Evolutionary conservation across 1,284 basidiomycete species (phyloP), one percentile per base, ranked within the genome.

Genomic region (Rhodotorula sp.): DNA sequence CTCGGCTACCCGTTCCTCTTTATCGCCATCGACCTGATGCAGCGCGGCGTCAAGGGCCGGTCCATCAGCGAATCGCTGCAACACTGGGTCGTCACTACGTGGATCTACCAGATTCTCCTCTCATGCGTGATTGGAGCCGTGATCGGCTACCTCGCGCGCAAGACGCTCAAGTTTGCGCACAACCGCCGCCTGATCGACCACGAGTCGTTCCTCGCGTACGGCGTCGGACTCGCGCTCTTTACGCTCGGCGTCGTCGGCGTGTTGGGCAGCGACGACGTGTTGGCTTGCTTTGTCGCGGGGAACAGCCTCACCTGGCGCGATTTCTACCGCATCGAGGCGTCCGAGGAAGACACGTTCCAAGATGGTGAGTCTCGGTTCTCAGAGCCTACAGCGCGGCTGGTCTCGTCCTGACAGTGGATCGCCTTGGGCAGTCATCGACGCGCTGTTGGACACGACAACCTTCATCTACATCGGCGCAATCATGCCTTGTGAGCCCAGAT

Each of bases 331-430:
- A 77, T 83, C 43, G 79, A 85, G 64, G 62, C 62, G 48, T 84
- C 83, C 6, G 84, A 86, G 71, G 84, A 85, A 58, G 82, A 83
- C 64, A 81, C 83, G 6, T 85, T 86, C 73, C 85, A 87, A 74
- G 85, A 86, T 64, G 70, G 70, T 71, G 18, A 46, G 65, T 34
- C 7, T 10, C 18, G 29, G 18, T 20, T 60, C 16, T 7, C 23
- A 3, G 16, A 14, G 0, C 5, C 48, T 43, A 5, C 12, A 39
- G 18, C 21, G 15, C 5, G 26, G 7, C 23, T 26, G 52, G 29
- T 6, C 14, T 26, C 15, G 3, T 29, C 54, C 14, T 16, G n/a
- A 16, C 26, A 2, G n/a, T n/a, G 14, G 12, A n/a, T 56, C n/a
- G 18, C 5, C 10, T 1, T 26, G 1, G 3, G n/a, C 62, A 71